phyloP scores from a whole-genome alignment of 2,329 filamentous ascomycete species.

The Xylaria digitata region DNA sequence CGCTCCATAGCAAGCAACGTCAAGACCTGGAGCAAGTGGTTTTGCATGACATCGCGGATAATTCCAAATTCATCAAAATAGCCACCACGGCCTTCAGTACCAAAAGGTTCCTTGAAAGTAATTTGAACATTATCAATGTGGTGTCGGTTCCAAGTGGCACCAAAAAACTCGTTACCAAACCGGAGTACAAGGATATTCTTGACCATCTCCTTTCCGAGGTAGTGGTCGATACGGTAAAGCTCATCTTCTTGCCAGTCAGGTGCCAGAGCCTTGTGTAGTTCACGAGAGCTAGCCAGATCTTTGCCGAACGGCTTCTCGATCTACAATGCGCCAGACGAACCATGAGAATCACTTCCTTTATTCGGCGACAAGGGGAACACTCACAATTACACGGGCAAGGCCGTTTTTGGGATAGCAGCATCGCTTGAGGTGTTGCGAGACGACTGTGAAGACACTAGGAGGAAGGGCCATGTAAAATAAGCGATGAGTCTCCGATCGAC shows the following conservation, averaged over 20 bases:
- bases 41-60: conserved; percentile 99
- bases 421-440: conserved; percentile 96
- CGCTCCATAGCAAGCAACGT: conserved; percentile 98
- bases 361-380: conserved; percentile 49
- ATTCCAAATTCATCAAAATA: conserved; percentile 99
- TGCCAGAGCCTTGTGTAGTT: conserved; percentile 92
- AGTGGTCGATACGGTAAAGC: conserved; percentile 99
- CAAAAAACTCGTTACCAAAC: conserved; percentile 99
- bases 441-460: conserved; percentile 96
- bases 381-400: conserved; percentile 92
- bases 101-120: conserved; percentile 99
- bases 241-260: conserved; percentile 99
- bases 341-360: conserved; percentile 23
- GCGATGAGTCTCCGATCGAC: conserved; percentile 84
- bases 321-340: conserved; percentile 57
- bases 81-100: conserved; percentile 95
- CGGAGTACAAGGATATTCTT: conserved; percentile 99
- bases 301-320: conserved; percentile 99
- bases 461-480: conserved; percentile 99
- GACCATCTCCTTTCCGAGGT: conserved; percentile 99
- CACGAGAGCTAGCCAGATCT: conserved; percentile 91
- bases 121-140: conserved; percentile 99
- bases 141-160: conserved; percentile 98
- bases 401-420: conserved; percentile 95
- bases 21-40: conserved; percentile 95